phyloP scores from a whole-genome alignment of 257 asterid genomes.

The Ballota nigra region DNA sequence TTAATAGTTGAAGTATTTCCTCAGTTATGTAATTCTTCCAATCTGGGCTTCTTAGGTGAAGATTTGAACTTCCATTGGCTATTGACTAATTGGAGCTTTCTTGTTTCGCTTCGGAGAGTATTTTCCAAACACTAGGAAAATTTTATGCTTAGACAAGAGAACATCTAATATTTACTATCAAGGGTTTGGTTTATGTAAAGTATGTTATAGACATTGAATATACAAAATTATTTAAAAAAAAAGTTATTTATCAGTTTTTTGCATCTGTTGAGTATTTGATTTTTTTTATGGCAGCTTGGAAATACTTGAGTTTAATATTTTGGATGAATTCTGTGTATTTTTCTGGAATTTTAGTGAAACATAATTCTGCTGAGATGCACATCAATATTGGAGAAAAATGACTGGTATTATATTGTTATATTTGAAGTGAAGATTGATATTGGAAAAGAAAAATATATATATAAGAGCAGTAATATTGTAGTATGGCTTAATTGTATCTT shows the following conservation, averaged over 20 bases:
- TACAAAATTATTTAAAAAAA: background rate
- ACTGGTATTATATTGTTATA: background rate
- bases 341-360: background rate
- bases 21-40: background rate
- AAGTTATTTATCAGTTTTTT: background rate
- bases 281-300: background rate
- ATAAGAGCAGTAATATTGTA: no score
- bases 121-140: background rate
- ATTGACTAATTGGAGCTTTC: conserved; percentile 17
- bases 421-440: background rate
- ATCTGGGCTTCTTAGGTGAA: conserved; percentile 4
- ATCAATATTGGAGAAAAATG: background rate
- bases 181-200: background rate
- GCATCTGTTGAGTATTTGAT: background rate
- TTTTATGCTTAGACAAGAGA: conserved; percentile 12
- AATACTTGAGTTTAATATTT: background rate
- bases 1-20: background rate
- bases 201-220: background rate
- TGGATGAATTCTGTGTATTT: background rate
- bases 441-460: background rate
- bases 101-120: conserved; percentile 9
- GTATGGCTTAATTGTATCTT: background rate
- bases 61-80: conserved; percentile 14
- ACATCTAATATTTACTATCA: conserved; percentile 3
- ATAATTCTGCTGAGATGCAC: background rate